phyloP scores from a whole-genome alignment of 2,329 filamentous ascomycete genomes.

The Penicillium psychrosexuale region DNA sequence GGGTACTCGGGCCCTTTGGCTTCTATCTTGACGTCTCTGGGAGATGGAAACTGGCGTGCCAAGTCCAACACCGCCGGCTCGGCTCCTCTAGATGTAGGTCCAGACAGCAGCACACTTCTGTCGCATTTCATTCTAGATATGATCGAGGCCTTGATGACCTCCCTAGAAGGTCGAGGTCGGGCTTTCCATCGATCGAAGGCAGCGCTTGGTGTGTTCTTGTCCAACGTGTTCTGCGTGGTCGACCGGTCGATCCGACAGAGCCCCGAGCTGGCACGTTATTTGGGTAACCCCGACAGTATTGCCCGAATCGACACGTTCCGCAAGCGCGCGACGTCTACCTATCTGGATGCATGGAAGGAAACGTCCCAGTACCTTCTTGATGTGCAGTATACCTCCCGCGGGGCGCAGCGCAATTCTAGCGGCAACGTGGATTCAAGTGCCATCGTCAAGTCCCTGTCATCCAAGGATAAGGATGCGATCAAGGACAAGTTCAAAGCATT shows the following conservation, averaged over 20 bases:
- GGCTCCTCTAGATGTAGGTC: slow-evolving; percentile 78
- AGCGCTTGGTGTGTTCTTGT: slow-evolving; percentile 80
- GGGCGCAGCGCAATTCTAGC: slow-evolving; percentile 67
- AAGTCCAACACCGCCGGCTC: slow-evolving; percentile 63
- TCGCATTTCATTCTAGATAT: slow-evolving; percentile 87
- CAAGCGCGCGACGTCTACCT: slow-evolving; percentile 78
- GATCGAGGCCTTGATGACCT: slow-evolving; percentile 72
- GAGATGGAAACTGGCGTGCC: slow-evolving; percentile 82
- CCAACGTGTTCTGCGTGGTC: slow-evolving; percentile 80
- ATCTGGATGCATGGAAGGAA: slow-evolving; percentile 85
- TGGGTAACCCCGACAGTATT: slow-evolving; percentile 61
- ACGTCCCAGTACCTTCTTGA: slow-evolving; percentile 81
- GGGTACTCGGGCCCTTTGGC: slow-evolving; percentile 81
- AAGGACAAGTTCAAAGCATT: slow-evolving; percentile 95
- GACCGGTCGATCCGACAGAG: slow-evolving; percentile 77
- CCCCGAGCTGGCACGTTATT: slow-evolving; percentile 68
- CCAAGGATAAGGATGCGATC: slow-evolving; percentile 92
- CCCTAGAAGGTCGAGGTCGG: slow-evolving; percentile 72
- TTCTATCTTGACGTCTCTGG: slow-evolving; percentile 85
- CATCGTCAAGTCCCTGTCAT: slow-evolving; percentile 76
- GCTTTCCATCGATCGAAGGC: slow-evolving; percentile 72
- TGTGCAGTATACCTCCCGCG: slow-evolving; percentile 82
- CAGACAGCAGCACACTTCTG: slow-evolving; percentile 83
- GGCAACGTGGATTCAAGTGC: slow-evolving; percentile 68
- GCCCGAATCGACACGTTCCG: slow-evolving; percentile 75